phyloP scores from a whole-genome alignment of 768 basidiomycete genomes.

The Hirschioporus abietinus region DNA sequence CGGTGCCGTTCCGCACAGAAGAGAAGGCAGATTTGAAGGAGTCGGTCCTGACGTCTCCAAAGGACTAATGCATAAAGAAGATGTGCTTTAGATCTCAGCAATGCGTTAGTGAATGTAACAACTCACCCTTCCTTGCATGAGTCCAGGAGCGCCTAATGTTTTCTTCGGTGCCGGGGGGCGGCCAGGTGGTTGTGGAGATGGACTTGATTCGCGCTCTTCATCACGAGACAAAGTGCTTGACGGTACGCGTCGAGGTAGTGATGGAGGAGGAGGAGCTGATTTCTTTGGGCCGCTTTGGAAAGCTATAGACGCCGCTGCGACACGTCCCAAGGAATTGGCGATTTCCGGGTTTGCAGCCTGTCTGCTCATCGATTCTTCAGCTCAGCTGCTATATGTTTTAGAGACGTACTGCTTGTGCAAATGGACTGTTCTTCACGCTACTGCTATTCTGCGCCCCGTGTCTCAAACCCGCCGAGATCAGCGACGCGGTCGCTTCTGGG shows the following conservation, averaged over 20 bases:
- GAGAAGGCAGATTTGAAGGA: constrained; percentile 41
- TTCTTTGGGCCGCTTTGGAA: constrained; percentile 21
- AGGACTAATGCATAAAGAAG: constrained; percentile 34
- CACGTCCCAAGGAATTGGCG: constrained; percentile 41
- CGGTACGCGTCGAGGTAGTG: constrained; percentile 23
- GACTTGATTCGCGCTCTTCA: constrained; percentile 13
- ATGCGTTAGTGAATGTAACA: background rate
- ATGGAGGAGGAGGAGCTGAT: constrained; percentile 8
- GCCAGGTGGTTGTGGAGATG: constrained; percentile 9
- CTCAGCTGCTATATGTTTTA: background rate
- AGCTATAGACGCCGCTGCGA: constrained; percentile 51
- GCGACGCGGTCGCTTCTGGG: constrained; percentile 35
- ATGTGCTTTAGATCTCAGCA: too few species aligned
- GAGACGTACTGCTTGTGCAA: constrained; percentile 30
- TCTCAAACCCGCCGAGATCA: constrained; percentile 38
- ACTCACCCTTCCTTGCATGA: constrained; percentile 19
- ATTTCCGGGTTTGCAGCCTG: constrained; percentile 33
- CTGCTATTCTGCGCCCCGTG: constrained; percentile 21
- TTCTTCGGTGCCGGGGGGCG: constrained; percentile 11
- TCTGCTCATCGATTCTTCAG: constrained; percentile 1
- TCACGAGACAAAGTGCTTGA: constrained; percentile 11
- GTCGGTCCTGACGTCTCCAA: constrained; percentile 55
- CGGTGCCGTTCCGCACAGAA: constrained; percentile 39
- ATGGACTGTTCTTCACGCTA: constrained; percentile 28
- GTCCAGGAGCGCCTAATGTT: constrained; percentile 5